Conservation (phyloP, 1,284 basidiomycete species). For the Marasmius tenuissimus region DNA sequence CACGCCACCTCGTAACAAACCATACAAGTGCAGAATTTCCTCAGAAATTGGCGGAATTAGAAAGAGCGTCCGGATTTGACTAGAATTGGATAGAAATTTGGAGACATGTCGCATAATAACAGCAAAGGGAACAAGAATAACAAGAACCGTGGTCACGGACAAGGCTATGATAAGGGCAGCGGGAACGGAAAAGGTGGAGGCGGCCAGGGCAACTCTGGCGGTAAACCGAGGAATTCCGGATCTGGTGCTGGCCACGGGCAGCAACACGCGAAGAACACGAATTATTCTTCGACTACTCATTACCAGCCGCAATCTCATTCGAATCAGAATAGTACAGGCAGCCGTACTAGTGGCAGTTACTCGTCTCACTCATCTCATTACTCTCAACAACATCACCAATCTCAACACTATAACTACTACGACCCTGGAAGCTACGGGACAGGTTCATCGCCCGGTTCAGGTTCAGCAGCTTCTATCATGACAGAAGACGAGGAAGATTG, state of each 20-base stretch:
- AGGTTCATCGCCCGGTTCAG: neutral
- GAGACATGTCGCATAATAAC: too few species aligned
- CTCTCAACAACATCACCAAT: neutral
- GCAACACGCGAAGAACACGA: neutral
- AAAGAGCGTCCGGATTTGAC: too few species aligned
- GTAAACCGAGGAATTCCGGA: too few species aligned
- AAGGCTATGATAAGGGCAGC: too few species aligned
- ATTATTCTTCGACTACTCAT: neutral
- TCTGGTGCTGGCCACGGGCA: neutral
- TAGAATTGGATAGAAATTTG: too few species aligned
- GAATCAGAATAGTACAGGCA: neutral
- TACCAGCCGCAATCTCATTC: too few species aligned
- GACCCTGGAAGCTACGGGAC: neutral
- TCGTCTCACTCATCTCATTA: neutral
- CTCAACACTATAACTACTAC: neutral
- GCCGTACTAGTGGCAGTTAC: neutral
- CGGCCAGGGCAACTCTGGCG: neutral
- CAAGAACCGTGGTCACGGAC: too few species aligned
- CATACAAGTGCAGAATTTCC: neutral
- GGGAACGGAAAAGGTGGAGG: neutral
- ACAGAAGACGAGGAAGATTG: constrained; percentile 83
- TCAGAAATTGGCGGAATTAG: too few species aligned
- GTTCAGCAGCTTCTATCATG: constrained; percentile 37
- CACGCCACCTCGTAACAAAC: neutral
- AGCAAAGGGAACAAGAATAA: too few species aligned